Percentiles rank a stretch among this genome's conserved stretches.
phyloP scores from a whole-genome alignment of 2,329 filamentous ascomycete genomes.

The Penicillium thymicola region DNA sequence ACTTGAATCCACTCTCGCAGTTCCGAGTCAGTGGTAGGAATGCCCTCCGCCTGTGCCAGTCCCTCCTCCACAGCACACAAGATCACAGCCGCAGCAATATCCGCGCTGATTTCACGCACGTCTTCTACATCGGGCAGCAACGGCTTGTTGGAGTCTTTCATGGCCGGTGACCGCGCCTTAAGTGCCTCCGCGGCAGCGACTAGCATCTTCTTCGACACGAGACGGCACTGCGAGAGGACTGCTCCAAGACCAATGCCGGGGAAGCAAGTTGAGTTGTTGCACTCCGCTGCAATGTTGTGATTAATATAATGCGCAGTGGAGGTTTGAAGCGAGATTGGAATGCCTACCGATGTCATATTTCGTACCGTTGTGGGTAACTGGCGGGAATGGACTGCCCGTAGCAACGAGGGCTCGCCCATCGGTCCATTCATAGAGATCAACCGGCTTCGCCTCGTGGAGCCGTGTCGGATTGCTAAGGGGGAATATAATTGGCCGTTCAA shows the following conservation, averaged over 20 bases:
- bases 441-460: slow-evolving; percentile 76
- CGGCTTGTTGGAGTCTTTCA: slow-evolving; percentile 61
- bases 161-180: slow-evolving; percentile 66
- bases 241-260: slow-evolving; percentile 80
- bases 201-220: slow-evolving; percentile 74
- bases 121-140: slow-evolving; percentile 73
- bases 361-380: slow-evolving; percentile 60
- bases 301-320: background rate
- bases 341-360: slow-evolving; percentile 54
- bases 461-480: slow-evolving; percentile 82
- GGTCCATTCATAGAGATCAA: slow-evolving; percentile 75
- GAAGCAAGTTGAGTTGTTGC: slow-evolving; percentile 84
- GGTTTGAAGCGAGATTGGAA: background rate
- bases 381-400: slow-evolving; percentile 77
- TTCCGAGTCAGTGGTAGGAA: slow-evolving; percentile 51
- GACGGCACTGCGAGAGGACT: slow-evolving; percentile 64
- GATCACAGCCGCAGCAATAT: slow-evolving; percentile 74
- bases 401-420: slow-evolving; percentile 73
- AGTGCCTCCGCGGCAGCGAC: slow-evolving; percentile 75
- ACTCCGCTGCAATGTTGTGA: slow-evolving; percentile 59
- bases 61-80: slow-evolving; percentile 66
- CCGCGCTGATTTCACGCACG: slow-evolving; percentile 71
- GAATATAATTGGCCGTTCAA: slow-evolving; percentile 71
- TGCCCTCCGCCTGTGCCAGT: slow-evolving; percentile 61
- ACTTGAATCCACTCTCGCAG: slow-evolving; percentile 41